Base-by-base conservation (phyloP, 768 basidiomycete species). In the Rhodosporidiobolus sp. region DNA sequence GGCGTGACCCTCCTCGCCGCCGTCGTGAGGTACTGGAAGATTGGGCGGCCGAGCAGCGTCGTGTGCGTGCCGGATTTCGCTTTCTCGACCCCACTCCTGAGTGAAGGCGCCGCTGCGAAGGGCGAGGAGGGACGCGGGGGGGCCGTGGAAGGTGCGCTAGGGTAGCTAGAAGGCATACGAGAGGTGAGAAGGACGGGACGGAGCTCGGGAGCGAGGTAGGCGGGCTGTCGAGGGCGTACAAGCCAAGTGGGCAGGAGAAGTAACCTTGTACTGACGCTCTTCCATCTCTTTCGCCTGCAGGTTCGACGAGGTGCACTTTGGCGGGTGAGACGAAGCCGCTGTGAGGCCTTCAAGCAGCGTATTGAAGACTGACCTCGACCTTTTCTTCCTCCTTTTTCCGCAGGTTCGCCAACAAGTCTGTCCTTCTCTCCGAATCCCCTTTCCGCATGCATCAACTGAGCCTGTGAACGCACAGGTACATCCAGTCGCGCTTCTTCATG, bases 251-350 rank as follows among this genome's bases (percentile, higher is more conserved):
- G n/a, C 53, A 56, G 30, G 34, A n/a, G 26, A 32, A n/a, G 69
- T 35, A 3, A 22, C 52, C 30, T 8, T 46, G 22, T 49, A 38
- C 22, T 63, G 45, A 46, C 57, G 8, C 56, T 72, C 10, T 30
- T 19, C 64, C 69, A 63, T 64, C 35, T 28, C 20, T 30, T 52
- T n/a, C n/a, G 22, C n/a, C 56, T 26, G 4, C 77, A 96, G 94
- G 54, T 98, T 98, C 81, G 95, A 98, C 80, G 95, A 98, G 81
- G 95, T 97, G 0, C 95, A 98, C 80, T 98, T 98, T 81, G 95
- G 95, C 71, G 96, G 96, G 81, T 98, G 38, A 61, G 38, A 7
- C 38, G 38, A 43, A 71, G 17, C 1, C 8, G 0, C 19, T 24
- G 8, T 24, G 0, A 4, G 19, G 30, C 45, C 14, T 11, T 3